Percentiles rank a stretch among this genome's conserved stretches.
Evolutionary conservation across 2,329 filamentous ascomycete genomes (phyloP).

Genomic region (Paecilomyces sp.): DNA sequence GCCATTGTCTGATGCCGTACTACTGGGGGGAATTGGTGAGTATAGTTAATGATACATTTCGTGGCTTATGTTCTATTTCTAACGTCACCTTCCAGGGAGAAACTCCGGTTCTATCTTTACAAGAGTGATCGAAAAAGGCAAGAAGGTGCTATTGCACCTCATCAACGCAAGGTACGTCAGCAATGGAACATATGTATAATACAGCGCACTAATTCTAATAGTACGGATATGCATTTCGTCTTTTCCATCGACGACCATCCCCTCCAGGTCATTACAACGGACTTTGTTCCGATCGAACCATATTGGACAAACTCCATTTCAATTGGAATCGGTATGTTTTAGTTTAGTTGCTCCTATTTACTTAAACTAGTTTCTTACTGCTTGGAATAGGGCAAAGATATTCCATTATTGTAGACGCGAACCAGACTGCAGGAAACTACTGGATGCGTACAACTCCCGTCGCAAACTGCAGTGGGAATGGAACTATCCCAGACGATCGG

Average conservation of each 20-base stretch:
- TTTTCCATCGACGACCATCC: constrained; percentile 22
- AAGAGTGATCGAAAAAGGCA: neutral
- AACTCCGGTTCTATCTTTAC: neutral
- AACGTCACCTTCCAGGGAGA: neutral
- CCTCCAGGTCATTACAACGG: constrained; percentile 17
- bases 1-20: constrained; percentile 4
- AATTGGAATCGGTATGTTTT: constrained; percentile 8
- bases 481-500: neutral
- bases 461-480: neutral
- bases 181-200: constrained; percentile 35
- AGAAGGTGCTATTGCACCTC: neutral
- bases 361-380: neutral
- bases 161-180: constrained; percentile 22
- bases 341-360: neutral
- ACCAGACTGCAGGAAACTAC: constrained; percentile 2
- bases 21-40: neutral
- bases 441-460: constrained; percentile 3
- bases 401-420: constrained; percentile 17
- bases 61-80: neutral
- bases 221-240: constrained; percentile 9
- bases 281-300: constrained; percentile 21
- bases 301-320: constrained; percentile 7
- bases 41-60: neutral
- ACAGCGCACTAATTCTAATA: constrained; percentile 41
- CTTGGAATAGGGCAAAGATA: constrained; percentile 5